phyloP scores from a whole-genome alignment of 768 basidiomycete genomes.

The Pulveroboletus sp. region DNA sequence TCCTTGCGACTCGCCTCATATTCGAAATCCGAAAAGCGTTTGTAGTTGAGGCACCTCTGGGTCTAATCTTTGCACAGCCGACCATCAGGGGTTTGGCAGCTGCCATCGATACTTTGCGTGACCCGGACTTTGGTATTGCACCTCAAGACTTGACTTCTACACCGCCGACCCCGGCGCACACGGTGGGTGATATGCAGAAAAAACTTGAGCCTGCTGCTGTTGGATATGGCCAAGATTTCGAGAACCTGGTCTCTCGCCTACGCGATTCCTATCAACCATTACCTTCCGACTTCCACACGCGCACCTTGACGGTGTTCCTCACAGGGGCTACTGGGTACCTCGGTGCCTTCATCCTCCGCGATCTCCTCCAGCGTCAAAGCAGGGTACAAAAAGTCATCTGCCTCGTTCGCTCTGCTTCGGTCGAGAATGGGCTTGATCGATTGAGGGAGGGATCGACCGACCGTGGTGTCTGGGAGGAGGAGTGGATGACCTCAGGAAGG shows the following conservation, averaged over 20 bases:
- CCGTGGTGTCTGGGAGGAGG: constrained; percentile 84
- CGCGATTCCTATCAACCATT: constrained; percentile 58
- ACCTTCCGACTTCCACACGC: constrained; percentile 50
- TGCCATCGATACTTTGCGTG: constrained; percentile 70
- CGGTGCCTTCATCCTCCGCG: constrained; percentile 84
- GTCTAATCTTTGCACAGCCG: constrained; percentile 87
- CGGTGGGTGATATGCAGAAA: constrained; percentile 11
- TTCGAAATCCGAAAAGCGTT: constrained; percentile 95
- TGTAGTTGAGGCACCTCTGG: constrained; percentile 85
- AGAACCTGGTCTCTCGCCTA: constrained; percentile 55
- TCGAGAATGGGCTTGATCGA: constrained; percentile 60
- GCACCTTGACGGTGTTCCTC: constrained; percentile 76
- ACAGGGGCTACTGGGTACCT: constrained; percentile 98
- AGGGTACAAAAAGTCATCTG: constrained; percentile 85
- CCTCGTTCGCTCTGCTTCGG: constrained; percentile 73
- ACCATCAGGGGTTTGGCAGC: constrained; percentile 74
- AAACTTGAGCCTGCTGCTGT: constrained; percentile 33
- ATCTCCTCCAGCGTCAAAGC: constrained; percentile 60
- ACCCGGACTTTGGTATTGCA: constrained; percentile 76
- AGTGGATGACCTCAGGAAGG: constrained; percentile 64
- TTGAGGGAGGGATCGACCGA: constrained; percentile 69
- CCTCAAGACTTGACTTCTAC: constrained; percentile 27
- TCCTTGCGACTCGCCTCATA: constrained; percentile 93
- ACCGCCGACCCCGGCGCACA: constrained; percentile 14
- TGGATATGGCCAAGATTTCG: constrained; percentile 80